Percentiles rank a stretch among this genome's conserved stretches.
phyloP scores from a whole-genome alignment of 768 basidiomycete species.

The Lyophyllum atratum region DNA sequence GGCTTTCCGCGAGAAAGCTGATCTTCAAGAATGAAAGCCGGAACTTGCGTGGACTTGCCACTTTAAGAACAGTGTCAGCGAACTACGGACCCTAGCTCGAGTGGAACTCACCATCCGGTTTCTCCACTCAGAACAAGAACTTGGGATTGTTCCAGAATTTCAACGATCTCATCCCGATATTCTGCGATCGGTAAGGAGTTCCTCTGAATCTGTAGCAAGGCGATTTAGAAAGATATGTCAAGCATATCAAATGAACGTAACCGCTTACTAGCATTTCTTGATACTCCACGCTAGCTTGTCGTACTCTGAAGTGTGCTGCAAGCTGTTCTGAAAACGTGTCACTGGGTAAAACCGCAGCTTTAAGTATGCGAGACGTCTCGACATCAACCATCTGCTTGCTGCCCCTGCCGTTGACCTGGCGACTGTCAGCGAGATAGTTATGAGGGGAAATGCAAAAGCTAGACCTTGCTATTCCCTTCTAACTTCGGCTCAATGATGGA shows the following conservation, averaged over 20 bases:
- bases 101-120: slow-evolving; percentile 38
- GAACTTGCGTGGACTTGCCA: slow-evolving; percentile 97
- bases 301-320: slow-evolving; percentile 56
- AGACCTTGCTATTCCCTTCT: slow-evolving; percentile 43
- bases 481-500: slow-evolving; percentile 65
- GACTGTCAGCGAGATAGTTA: slow-evolving; percentile 4
- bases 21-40: slow-evolving; percentile 91
- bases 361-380: slow-evolving; percentile 6
- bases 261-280: slow-evolving; percentile 84
- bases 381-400: slow-evolving; percentile 20
- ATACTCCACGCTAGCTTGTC: slow-evolving; percentile 66
- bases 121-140: slow-evolving; percentile 78
- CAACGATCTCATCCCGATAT: slow-evolving; percentile 74
- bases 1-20: slow-evolving; percentile 75
- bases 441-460: not conserved
- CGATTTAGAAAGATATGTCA: not conserved
- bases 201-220: slow-evolving; percentile 59
- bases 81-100: not conserved
- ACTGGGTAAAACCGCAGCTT: slow-evolving; percentile 11
- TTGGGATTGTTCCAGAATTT: slow-evolving; percentile 71
- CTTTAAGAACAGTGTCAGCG: slow-evolving; percentile 38
- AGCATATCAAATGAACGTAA: not conserved
- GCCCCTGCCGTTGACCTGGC: slow-evolving; percentile 23
- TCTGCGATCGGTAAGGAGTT: slow-evolving; percentile 83
- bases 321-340: slow-evolving; percentile 49